phyloP scores from a whole-genome alignment of 2,329 filamentous ascomycete species.

The Stachybotrys echinatus region DNA sequence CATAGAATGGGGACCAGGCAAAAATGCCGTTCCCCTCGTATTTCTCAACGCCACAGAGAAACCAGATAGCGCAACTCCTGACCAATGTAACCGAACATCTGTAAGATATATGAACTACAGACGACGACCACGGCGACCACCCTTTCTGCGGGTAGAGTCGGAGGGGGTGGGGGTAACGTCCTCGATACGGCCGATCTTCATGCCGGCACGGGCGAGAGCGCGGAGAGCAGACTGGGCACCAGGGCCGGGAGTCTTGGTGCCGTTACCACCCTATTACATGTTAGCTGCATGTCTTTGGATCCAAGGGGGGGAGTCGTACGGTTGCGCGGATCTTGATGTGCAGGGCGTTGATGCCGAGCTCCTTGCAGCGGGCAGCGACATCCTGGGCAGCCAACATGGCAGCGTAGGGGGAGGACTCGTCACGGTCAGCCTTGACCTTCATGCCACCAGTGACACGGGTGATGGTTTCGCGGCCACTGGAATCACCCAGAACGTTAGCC shows the following conservation, averaged over 20 bases:
- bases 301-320: constrained; percentile 51
- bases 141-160: constrained; percentile 99
- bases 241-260: constrained; percentile 99
- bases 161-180: constrained; percentile 98
- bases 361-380: constrained; percentile 80
- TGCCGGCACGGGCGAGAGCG: constrained; percentile 96
- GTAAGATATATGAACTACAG: constrained; percentile 56
- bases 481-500: constrained; percentile 44
- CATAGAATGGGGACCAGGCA: constrained; percentile 59
- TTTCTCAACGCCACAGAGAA: constrained; percentile 62
- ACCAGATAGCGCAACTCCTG: constrained; percentile 40
- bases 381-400: constrained; percentile 99
- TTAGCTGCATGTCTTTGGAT: constrained; percentile 3
- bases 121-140: constrained; percentile 99
- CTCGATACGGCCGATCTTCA: constrained; percentile 99
- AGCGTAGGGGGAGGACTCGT: constrained; percentile 99
- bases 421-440: constrained; percentile 99
- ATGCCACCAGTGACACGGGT: constrained; percentile 99
- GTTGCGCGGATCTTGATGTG: constrained; percentile 99
- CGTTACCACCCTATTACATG: constrained; percentile 62
- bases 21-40: constrained; percentile 66
- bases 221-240: constrained; percentile 99
- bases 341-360: constrained; percentile 76
- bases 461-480: constrained; percentile 98
- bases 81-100: constrained; percentile 22